Evolutionary conservation across 345 rosid genomes (phyloP), one percentile per base, ranked within the genome.

Genomic region (Corchorus olitorius): DNA sequence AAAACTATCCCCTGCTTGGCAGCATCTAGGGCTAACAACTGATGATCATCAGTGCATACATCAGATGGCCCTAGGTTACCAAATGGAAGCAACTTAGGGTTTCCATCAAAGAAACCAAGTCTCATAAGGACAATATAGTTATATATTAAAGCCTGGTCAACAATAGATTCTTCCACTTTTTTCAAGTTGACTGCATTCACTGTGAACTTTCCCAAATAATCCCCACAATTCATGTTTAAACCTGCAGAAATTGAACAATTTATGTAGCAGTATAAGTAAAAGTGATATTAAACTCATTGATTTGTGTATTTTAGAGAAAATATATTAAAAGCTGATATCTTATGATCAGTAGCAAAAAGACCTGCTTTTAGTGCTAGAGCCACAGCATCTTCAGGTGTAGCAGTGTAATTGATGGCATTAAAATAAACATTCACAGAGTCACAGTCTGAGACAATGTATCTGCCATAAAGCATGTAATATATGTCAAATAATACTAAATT

Each of bases 361-460:
- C 87, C 88, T 76, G 89, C 90, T 77, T 81, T 85, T 61, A 89
- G 35, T 61, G 88, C 88, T 16, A 85, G 82, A 58, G 80, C 80
- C 6, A 84, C 93, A 12, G 88, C 91, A 81, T 88, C 93, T 79
- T 89, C 91, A 17, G 89, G 90, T 13, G 89, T 80, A 50, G 84
- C 82, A 53, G 86, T 83, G 66, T 85, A 79, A 59, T 76, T 80
- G 39, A 77, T 77, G 9, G 10, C 11, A 50, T 82, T 64, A 75
- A 79, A 80, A 72, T 85, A 79, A 50, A 81, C 84, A 70, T 76
- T 56, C 12, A 91, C 72, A 5, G 98, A 90, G 83, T 93, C 97
- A 35, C 94, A 91, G 72, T 91, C 98, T 0, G 88, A 87, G 20
- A 86, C 73, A 8, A 89, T 80, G 56, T 88, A 86, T 68, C 91